Base-by-base conservation (phyloP, 2,329 filamentous ascomycete genomes). In the Pseudopithomyces chartarum region DNA sequence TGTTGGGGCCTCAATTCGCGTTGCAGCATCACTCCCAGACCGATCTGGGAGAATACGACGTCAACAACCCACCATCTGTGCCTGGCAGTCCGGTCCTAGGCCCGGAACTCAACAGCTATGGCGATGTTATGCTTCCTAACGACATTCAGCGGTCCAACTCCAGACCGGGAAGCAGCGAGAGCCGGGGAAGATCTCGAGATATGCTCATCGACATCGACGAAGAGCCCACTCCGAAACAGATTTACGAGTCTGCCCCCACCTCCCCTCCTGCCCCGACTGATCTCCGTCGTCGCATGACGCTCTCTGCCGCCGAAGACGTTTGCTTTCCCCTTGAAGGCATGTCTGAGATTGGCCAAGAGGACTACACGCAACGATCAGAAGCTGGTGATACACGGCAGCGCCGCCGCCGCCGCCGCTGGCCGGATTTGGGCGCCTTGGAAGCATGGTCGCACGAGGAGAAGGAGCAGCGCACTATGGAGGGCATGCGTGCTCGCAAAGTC, bases 401-500 rank as follows among this genome's bases (percentile, higher is more conserved):
- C 54, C 74, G 80, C 76, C 59, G 75, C 77, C 80, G 73, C 6
- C 73, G 86, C 34, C 88, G 89, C 63, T 98, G 93, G 92, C 95
- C 95, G 0, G 92, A 98, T 73, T 79, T 98, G 15, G 81, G 85
- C 1, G 86, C 91, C 5, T 79, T 99, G 11, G 91, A 97, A 57
- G 91, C 96, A 61, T 99, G 93, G 93, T 92, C 89, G 59, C 85
- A 85, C 3, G 87, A 94, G 63, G 95, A 99, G 75, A 97, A 96
- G 75, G 92, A 97, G 71, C 88, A 89, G 56, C 85, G 91, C 51
- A 94, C 86, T 52, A 76, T 81, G 49, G 91, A 95, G 55, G 91
- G 90, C 53, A 86, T 91, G 39, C 87, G 92, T 2, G 89, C 90
- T 45, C 97, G 97, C 79, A 95, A 90, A 74, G 94, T 98, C 62